Conservation (phyloP, 768 basidiomycete genomes). For the Zangia roseola region DNA sequence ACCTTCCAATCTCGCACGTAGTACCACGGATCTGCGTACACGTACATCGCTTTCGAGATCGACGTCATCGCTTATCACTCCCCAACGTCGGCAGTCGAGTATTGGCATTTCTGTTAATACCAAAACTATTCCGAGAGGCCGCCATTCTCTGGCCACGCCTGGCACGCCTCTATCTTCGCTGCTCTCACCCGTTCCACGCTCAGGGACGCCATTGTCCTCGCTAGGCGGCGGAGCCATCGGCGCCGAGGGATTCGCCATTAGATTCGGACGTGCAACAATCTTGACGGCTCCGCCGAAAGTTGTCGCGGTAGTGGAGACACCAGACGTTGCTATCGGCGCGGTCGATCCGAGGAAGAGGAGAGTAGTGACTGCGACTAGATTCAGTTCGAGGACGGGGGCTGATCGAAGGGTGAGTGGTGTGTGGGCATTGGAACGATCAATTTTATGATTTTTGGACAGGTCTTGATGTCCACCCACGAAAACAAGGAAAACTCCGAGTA, state of each 20-base stretch:
- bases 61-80: slow-evolving; percentile 43
- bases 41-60: slow-evolving; percentile 56
- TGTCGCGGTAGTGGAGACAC: slow-evolving; percentile 80
- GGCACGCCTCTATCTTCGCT: slow-evolving; percentile 39
- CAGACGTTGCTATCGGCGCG: slow-evolving; percentile 86
- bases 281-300: slow-evolving; percentile 83
- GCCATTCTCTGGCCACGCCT: slow-evolving; percentile 43
- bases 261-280: slow-evolving; percentile 70
- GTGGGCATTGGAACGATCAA: background rate
- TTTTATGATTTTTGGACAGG: slow-evolving; percentile 39
- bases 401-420: slow-evolving; percentile 69
- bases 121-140: slow-evolving; percentile 38
- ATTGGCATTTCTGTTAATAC: slow-evolving; percentile 36
- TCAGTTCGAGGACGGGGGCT: slow-evolving; percentile 80
- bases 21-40: slow-evolving; percentile 31
- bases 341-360: slow-evolving; percentile 82
- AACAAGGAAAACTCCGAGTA: slow-evolving; percentile 43
- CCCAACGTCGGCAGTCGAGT: slow-evolving; percentile 36
- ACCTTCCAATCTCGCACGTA: slow-evolving; percentile 22
- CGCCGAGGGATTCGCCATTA: slow-evolving; percentile 40
- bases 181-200: slow-evolving; percentile 28
- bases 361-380: slow-evolving; percentile 84
- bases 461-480: slow-evolving; percentile 81
- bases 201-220: slow-evolving; percentile 36
- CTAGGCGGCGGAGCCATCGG: slow-evolving; percentile 20